phyloP scores from a whole-genome alignment of 768 basidiomycete species.

The Lentinula lateritia region DNA sequence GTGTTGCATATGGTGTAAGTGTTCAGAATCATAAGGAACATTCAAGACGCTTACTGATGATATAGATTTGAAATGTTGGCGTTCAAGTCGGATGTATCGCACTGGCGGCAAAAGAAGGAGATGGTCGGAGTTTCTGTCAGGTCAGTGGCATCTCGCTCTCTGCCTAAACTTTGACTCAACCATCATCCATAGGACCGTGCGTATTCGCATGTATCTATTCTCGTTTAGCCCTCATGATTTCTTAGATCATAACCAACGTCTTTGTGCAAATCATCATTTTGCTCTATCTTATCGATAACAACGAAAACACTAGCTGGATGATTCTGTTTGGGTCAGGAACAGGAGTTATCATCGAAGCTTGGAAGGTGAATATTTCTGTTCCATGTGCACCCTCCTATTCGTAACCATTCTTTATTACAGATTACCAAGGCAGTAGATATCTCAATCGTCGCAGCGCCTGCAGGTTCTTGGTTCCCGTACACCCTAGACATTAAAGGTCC shows the following conservation, averaged over 20 bases:
- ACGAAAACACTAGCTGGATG: conserved; percentile 96
- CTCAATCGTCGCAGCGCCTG: conserved; percentile 46
- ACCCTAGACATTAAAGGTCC: conserved; percentile 77
- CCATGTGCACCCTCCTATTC: conserved; percentile 8
- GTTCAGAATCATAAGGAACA: not conserved
- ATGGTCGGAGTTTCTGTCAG: conserved; percentile 93
- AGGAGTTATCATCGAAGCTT: conserved; percentile 83
- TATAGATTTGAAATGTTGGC: conserved; percentile 90
- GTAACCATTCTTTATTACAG: conserved; percentile 28
- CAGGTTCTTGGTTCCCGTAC: conserved; percentile 73
- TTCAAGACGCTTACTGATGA: conserved; percentile 4
- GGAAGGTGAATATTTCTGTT: conserved; percentile 63
- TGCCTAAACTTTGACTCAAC: not conserved
- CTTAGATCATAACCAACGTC: conserved; percentile 81
- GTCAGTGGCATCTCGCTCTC: conserved; percentile 27
- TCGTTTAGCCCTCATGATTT: not conserved
- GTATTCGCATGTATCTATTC: conserved; percentile 15
- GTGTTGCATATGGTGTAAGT: conserved; percentile 82
- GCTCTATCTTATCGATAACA: conserved; percentile 92
- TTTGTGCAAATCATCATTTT: conserved; percentile 88
- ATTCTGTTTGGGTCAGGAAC: conserved; percentile 85
- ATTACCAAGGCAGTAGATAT: conserved; percentile 92
- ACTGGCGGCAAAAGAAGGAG: conserved; percentile 94
- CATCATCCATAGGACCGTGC: conserved; percentile 44
- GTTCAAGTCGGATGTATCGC: conserved; percentile 91